These are phyloP conservation scores for Paramecium sonneborni DNA, from an alignment of 73 alveolate genomes.

Conservation along the genomic window DNA sequence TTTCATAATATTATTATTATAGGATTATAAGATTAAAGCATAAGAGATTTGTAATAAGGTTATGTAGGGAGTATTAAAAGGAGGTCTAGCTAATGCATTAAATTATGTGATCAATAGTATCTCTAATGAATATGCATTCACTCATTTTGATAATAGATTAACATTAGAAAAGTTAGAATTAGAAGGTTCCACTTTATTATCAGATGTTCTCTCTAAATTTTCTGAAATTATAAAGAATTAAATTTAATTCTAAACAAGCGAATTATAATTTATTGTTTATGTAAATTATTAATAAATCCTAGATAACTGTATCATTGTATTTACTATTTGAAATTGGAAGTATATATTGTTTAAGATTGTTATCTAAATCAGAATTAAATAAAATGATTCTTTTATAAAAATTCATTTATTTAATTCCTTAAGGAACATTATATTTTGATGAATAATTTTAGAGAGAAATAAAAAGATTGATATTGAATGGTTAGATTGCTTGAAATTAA, in stretches of 20 bases:
- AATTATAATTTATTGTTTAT: background rate
- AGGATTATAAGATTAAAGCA: background rate
- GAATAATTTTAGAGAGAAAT: background rate
- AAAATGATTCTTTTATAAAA: background rate
- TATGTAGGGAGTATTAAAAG: background rate
- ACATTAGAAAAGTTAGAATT: background rate
- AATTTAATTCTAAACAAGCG: background rate
- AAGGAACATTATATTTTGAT: background rate
- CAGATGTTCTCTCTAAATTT: background rate
- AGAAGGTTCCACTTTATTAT: constrained; percentile 2
- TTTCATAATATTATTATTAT: background rate
- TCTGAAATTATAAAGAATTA: background rate
- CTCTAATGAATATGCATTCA: background rate
- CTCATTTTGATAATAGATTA: background rate
- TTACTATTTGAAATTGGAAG: background rate
- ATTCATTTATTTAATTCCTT: background rate
- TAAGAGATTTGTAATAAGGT: background rate
- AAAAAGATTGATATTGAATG: background rate
- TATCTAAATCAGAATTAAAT: background rate
- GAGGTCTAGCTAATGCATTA: background rate
- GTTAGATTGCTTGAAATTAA: background rate
- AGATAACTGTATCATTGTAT: background rate
- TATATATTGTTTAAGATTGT: background rate
- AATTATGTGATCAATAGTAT: background rate
- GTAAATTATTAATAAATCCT: background rate